Base-by-base conservation (phyloP, 2,329 filamentous ascomycete species). In the Xylariaceae sp. region DNA sequence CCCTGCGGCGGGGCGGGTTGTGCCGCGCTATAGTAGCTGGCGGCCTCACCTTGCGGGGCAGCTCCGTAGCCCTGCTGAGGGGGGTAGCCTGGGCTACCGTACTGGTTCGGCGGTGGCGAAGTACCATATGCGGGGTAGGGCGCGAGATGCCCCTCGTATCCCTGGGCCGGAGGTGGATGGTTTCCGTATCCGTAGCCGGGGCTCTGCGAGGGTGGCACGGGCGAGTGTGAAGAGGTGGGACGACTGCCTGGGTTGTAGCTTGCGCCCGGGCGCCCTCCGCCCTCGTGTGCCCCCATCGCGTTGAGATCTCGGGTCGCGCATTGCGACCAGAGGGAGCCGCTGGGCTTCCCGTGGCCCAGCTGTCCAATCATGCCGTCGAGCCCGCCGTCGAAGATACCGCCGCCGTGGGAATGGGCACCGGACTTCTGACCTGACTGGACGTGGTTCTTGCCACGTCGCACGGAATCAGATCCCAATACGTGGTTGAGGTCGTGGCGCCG, bases 401-500 rank as follows among this genome's bases (percentile, higher is more conserved):
- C 75, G 4, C 73, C 72, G 54, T 77, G 75, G 10, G 72, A 77
- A 43, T 80, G 77, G n/a, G 79, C 77, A n/a, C n/a, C n/a, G n/a
- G n/a, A n/a, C 14, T 66, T 71, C 37, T 71, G 63, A 4, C 66
- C 65, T 3, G 67, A 57, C 18, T 83, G 73, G 19, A 83, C 76
- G 71, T 96, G 91, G 71, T 98, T 99, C 71, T 87, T 88, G 44
- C 93, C 92, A 7, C 81, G 80, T 68, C 86, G 89, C 56, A 99
- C 95, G 6, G 90, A 91, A 51, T 96, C 87, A 0, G 92, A 91
- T 46, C 85, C 88, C 9, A 99, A 82, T n/a, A 95, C 69, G 50
- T 84, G 77, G 69, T 96, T 88, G 18, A 98, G 79, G 49, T 86
- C 81, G 50, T 84, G 77, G 43, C 86, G 85, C 59, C 89, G 86